Percentiles rank a stretch among this genome's conserved stretches.
Conservation (phyloP, 164 flowering plant genomes). For the Cinnamomum chago region DNA sequence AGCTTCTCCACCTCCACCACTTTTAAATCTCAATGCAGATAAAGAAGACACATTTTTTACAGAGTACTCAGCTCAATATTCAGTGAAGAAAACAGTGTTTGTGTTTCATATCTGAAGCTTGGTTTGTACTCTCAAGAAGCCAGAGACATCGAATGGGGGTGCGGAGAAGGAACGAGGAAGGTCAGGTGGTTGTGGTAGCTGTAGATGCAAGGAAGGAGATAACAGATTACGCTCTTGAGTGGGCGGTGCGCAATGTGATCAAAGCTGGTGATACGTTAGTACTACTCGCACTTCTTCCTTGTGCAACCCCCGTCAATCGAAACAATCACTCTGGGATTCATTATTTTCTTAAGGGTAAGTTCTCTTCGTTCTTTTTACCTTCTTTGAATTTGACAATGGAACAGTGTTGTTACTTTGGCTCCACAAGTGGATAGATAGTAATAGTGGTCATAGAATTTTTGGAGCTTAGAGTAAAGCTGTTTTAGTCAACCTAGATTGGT, state of each 20-base stretch:
- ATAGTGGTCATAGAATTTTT: not conserved
- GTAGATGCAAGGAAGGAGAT: constrained; percentile 39
- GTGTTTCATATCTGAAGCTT: not conserved
- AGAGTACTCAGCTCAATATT: not conserved
- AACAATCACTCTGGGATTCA: constrained; percentile 9
- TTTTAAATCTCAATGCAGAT: not conserved
- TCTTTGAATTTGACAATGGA: not conserved
- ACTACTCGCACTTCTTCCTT: constrained; percentile 29
- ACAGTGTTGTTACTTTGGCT: too few relatives aligned
- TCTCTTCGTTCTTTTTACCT: not conserved
- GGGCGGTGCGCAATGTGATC: constrained; percentile 31
- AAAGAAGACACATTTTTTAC: not conserved
- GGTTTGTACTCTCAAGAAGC: not conserved
- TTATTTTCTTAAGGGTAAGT: constrained; percentile 18
- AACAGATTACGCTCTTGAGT: constrained; percentile 35
- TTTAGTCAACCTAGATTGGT: not conserved
- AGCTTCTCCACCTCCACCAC: not conserved
- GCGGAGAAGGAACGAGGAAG: not conserved
- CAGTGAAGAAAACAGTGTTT: not conserved
- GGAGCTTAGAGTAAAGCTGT: not conserved
- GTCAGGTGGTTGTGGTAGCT: constrained; percentile 33
- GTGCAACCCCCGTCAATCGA: not conserved
- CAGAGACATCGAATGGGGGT: not conserved
- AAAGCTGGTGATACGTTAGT: constrained; percentile 26
- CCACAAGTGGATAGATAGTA: too few relatives aligned